Evolutionary conservation across 257 asterid species (phyloP), one percentile per base, ranked within the genome.

Genomic region (Solanum pennellii): DNA sequence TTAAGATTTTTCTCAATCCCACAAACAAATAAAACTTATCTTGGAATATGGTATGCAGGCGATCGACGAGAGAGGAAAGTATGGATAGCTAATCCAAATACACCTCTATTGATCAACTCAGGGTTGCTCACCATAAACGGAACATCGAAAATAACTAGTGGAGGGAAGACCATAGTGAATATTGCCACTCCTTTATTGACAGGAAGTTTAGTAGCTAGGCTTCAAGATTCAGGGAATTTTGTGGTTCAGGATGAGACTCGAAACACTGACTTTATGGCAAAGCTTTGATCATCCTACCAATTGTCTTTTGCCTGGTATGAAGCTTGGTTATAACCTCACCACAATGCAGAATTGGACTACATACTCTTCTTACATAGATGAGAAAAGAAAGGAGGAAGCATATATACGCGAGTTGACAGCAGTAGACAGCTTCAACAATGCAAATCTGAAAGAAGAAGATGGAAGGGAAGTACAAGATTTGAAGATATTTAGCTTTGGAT

Each of bases 261-360:
- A 31, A 76, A 76, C 20, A 42, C 3, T n/a, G 6, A 76, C n/a
- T 41, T 76, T 76, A 14, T 76, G 37, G 83, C 60, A 42, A 42
- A 95, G 97, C 69, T 92, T 90, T 62, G 96, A 93, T 88, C 83
- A 92, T 89, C 97, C 97, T 11, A 93, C 94, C 0, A 89, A 90
- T 56, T 89, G 90, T 20, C 93, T 95, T 86, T 90, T 95, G 6
- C 93, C 96, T 14, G 92, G 91, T 29, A 95, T 93, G 95, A 93
- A 83, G 90, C 87, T 93, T 6, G 91, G 96, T 6, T 74, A 87
- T 68, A 88, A 94, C 83, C 91, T 23, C 52, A 86, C 89, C 13
- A 89, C 93, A 13, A 88, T 66, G 29, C 76, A 88, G 77, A 89
- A 89, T 11, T 89, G 93, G 93, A 91, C 71, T 42, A 76, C 59